These are phyloP conservation scores for Fusarium sambucinum DNA, from an alignment of 2,329 filamentous ascomycete species.

Conservation along the genomic window DNA sequence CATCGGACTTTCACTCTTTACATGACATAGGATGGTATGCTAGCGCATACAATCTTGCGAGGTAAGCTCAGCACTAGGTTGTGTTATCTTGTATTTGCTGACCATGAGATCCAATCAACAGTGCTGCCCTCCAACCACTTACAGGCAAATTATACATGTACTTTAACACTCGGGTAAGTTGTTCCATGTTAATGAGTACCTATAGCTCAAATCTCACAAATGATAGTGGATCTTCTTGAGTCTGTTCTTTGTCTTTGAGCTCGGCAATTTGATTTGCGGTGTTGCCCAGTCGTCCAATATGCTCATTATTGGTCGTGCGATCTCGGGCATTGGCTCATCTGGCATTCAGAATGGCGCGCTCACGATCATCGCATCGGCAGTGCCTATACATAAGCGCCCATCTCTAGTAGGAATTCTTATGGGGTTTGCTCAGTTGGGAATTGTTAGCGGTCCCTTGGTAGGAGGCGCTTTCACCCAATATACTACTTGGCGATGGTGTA, in stretches of 20 bases:
- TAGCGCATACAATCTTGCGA: constrained; percentile 62
- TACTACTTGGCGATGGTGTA: constrained; percentile 60
- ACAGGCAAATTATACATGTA: constrained; percentile 64
- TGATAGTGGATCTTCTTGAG: constrained; percentile 47
- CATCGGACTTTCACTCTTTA: constrained; percentile 62
- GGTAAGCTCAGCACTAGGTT: constrained; percentile 45
- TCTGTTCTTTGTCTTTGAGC: constrained; percentile 51
- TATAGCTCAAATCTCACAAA: constrained; percentile 31
- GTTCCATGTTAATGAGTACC: constrained; percentile 50
- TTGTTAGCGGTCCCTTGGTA: constrained; percentile 61
- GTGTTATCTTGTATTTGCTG: constrained; percentile 42
- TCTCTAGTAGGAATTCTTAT: constrained; percentile 48
- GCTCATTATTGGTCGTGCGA: constrained; percentile 63
- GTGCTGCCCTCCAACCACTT: constrained; percentile 63
- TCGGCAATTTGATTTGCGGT: constrained; percentile 63
- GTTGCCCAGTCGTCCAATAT: constrained; percentile 58
- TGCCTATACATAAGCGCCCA: constrained; percentile 48
- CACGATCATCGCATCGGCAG: constrained; percentile 51
- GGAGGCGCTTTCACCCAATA: constrained; percentile 58
- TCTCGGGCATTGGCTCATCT: constrained; percentile 61
- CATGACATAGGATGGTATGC: constrained; percentile 69
- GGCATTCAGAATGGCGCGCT: constrained; percentile 57
- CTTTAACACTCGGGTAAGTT: constrained; percentile 43
- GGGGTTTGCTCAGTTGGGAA: constrained; percentile 57
- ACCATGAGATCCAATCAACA: constrained; percentile 42